Evolutionary conservation across 164 flowering plant genomes (phyloP).

Genomic region (Akebia trifoliata): DNA sequence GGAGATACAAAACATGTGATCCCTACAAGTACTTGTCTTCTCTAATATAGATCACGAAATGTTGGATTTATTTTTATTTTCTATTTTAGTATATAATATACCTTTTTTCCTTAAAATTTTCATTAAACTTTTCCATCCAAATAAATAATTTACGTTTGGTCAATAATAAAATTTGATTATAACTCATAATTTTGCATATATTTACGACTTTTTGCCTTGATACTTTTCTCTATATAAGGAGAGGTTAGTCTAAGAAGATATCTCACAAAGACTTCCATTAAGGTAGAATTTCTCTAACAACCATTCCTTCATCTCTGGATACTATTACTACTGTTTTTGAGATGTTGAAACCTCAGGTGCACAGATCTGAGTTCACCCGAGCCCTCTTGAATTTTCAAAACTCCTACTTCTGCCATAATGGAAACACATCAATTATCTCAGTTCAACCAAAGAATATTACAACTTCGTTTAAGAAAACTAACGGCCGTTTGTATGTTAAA

Average conservation of each 20-base stretch:
- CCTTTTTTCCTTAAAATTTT: too few relatives aligned
- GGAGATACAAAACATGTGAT: too few relatives aligned
- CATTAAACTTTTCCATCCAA: too few relatives aligned
- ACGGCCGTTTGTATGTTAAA: not conserved
- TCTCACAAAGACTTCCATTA: not conserved
- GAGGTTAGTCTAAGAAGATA: too few relatives aligned
- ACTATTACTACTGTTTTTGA: not conserved
- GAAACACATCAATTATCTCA: not conserved
- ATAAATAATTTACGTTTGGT: too few relatives aligned
- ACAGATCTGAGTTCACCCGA: not conserved
- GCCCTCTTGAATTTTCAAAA: slow-evolving; percentile 4
- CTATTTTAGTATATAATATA: too few relatives aligned
- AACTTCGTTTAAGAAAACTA: not conserved
- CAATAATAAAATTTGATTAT: too few relatives aligned
- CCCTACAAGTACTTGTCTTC: too few relatives aligned
- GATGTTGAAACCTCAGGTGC: slow-evolving; percentile 10
- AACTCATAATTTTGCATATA: too few relatives aligned
- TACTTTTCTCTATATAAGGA: not conserved
- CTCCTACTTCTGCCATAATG: slow-evolving; percentile 4
- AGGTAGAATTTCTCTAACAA: not conserved
- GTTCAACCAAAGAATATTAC: not conserved
- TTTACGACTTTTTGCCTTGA: too few relatives aligned
- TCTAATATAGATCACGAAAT: too few relatives aligned
- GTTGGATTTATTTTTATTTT: too few relatives aligned
- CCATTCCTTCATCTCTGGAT: not conserved